These are phyloP conservation scores for Yueomyces sp. DNA, from an alignment of 805 yeast species.

Conservation along the genomic window DNA sequence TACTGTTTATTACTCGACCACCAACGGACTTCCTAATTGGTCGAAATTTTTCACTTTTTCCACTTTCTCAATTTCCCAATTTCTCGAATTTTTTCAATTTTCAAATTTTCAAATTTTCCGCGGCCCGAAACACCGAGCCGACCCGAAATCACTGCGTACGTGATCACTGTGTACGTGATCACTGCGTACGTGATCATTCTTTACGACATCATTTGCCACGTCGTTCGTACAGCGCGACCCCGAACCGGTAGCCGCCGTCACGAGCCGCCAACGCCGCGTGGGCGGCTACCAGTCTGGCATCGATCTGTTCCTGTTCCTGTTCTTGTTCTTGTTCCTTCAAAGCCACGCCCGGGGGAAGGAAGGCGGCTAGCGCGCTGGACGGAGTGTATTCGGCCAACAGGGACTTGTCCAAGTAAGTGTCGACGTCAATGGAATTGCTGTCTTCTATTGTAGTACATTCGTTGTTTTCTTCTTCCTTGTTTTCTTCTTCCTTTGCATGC, in stretches of 20 bases:
- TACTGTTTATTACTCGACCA: no score
- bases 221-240: neutral
- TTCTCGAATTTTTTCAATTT: neutral
- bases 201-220: neutral
- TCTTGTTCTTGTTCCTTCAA: no score
- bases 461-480: no score
- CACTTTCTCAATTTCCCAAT: constrained; percentile 4
- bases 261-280: neutral
- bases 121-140: no score
- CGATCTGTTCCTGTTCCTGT: neutral
- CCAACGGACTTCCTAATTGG: no score
- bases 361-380: no score
- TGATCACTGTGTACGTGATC: neutral
- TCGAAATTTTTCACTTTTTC: constrained; percentile 3
- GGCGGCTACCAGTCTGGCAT: neutral
- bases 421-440: no score
- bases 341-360: no score
- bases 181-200: no score
- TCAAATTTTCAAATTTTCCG: constrained; percentile 3
- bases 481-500: no score
- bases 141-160: no score
- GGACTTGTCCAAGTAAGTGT: neutral
- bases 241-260: neutral
- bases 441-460: no score
- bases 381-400: neutral